Evolutionary conservation across 768 basidiomycete genomes (phyloP).

Genomic region (Boletus sp.): DNA sequence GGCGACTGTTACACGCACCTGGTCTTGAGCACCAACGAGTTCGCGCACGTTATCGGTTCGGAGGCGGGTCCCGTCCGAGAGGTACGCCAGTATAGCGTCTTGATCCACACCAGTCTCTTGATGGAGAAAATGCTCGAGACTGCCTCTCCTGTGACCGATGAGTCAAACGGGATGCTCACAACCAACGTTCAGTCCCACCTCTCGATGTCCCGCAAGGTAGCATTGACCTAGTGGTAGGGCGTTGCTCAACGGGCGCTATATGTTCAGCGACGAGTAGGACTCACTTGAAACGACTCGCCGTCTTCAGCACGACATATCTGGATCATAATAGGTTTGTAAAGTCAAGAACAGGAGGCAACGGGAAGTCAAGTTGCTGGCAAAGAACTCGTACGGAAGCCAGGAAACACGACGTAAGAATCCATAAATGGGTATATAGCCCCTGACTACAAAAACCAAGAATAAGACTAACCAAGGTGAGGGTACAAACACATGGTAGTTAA

Average conservation of each 20-base stretch:
- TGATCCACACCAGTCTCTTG: slow-evolving; percentile 71
- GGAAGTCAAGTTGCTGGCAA: not conserved
- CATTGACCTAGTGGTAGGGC: slow-evolving; percentile 42
- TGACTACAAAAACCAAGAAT: not conserved
- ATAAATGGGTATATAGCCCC: slow-evolving; percentile 21
- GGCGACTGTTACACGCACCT: slow-evolving; percentile 45
- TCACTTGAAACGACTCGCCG: slow-evolving; percentile 60
- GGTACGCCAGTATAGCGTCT: slow-evolving; percentile 70
- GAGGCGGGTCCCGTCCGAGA: slow-evolving; percentile 75
- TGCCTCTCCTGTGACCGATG: slow-evolving; percentile 47
- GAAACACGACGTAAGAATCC: slow-evolving; percentile 21
- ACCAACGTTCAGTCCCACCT: slow-evolving; percentile 42
- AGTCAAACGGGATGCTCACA: slow-evolving; percentile 8
- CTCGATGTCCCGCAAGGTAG: slow-evolving; percentile 74
- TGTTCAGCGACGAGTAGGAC: slow-evolving; percentile 6
- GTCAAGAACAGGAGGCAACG: slow-evolving; percentile 7
- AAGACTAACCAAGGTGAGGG: not conserved
- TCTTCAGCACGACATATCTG: slow-evolving; percentile 66
- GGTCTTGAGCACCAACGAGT: slow-evolving; percentile 70
- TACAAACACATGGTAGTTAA: slow-evolving; percentile 3
- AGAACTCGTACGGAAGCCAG: not conserved
- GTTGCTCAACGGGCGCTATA: slow-evolving; percentile 1
- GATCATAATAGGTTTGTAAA: slow-evolving; percentile 42
- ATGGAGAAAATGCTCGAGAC: slow-evolving; percentile 68
- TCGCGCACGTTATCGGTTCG: slow-evolving; percentile 73